phyloP scores from a whole-genome alignment of 2,329 filamentous ascomycete species.

The Neopestalotiopsis sp. region DNA sequence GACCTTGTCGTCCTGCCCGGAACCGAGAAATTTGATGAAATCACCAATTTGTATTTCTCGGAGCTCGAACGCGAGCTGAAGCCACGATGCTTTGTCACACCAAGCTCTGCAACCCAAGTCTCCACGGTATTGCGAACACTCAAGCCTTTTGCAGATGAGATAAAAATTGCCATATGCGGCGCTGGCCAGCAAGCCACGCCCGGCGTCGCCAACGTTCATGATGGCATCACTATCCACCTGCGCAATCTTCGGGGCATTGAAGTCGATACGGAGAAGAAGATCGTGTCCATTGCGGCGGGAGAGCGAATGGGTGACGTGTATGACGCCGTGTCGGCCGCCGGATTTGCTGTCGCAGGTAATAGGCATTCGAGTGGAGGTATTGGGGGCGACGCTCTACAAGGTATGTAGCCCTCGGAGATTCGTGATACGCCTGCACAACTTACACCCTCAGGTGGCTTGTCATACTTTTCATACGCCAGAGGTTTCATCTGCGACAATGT shows the following conservation, averaged over 20 bases:
- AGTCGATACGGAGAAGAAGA: background rate
- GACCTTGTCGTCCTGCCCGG: background rate
- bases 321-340: background rate
- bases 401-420: background rate
- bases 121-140: background rate
- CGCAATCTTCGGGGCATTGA: background rate
- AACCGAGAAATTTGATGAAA: slow-evolving; percentile 18
- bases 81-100: slow-evolving; percentile 22
- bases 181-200: slow-evolving; percentile 5
- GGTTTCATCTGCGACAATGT: slow-evolving; percentile 21
- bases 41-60: slow-evolving; percentile 24
- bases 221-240: slow-evolving; percentile 1
- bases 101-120: slow-evolving; percentile 21
- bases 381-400: slow-evolving; percentile 2
- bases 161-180: background rate
- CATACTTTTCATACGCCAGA: slow-evolving; percentile 21
- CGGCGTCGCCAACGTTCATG: background rate
- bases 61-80: slow-evolving; percentile 23
- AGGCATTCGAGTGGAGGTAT: slow-evolving; percentile 4
- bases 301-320: slow-evolving; percentile 3
- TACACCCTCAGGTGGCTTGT: slow-evolving; percentile 16
- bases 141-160: background rate
- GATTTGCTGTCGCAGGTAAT: background rate
- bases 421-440: background rate
- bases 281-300: background rate